Conservation (phyloP, 2,329 filamentous ascomycete species). For the Sporothrix brunneoviolacea region DNA sequence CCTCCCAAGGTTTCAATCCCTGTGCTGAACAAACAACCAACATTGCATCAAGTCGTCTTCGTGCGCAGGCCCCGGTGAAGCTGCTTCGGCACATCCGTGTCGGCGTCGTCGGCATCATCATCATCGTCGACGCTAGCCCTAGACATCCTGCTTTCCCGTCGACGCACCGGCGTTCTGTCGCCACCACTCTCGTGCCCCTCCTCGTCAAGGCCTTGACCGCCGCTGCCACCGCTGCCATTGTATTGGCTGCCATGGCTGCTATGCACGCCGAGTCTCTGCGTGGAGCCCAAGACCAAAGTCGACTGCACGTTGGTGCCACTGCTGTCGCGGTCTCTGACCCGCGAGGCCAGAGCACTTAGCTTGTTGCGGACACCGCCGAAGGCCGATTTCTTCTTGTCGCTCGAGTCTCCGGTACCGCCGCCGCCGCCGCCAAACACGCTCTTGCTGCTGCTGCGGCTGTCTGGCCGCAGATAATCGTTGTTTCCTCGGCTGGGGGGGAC, state of each 20-base stretch:
- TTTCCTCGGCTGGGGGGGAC: slow-evolving; percentile 7
- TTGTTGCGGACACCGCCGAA: slow-evolving; percentile 20
- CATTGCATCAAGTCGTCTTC: background rate
- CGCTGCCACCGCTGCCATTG: too few species aligned
- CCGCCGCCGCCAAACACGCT: background rate
- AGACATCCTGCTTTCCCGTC: slow-evolving; percentile 1
- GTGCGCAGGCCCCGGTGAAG: background rate
- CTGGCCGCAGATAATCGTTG: slow-evolving; percentile 20
- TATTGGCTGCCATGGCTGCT: slow-evolving; percentile 1
- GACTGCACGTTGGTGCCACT: background rate
- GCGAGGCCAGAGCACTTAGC: slow-evolving; percentile 22
- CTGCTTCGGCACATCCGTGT: slow-evolving; percentile 14
- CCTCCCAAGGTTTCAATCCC: too few species aligned
- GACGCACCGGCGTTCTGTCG: slow-evolving; percentile 10
- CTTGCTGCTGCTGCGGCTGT: slow-evolving; percentile 16
- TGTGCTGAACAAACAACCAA: too few species aligned
- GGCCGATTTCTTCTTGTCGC: slow-evolving; percentile 15
- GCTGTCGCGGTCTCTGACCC: slow-evolving; percentile 20
- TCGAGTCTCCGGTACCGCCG: slow-evolving; percentile 15
- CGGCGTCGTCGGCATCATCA: slow-evolving; percentile 9
- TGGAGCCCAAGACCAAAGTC: background rate
- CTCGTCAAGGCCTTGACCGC: too few species aligned
- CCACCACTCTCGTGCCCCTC: background rate
- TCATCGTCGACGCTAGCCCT: background rate
- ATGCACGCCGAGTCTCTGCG: background rate